phyloP scores from a whole-genome alignment of 495 filamentous ascomycete genomes.

The Corynascus novoguineensis region DNA sequence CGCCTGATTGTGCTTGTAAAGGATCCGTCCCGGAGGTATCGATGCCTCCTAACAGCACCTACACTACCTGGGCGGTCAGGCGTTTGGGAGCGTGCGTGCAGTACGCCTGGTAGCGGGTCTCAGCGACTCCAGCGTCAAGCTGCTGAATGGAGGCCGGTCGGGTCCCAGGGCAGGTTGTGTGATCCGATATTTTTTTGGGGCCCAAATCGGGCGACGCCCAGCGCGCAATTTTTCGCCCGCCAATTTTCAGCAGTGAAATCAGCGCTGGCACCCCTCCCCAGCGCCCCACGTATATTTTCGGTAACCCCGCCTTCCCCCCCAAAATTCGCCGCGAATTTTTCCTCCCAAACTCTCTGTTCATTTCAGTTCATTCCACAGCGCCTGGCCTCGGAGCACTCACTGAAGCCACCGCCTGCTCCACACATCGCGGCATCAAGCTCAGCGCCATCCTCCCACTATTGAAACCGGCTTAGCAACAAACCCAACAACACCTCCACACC shows the following conservation, averaged over 20 bases:
- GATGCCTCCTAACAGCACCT: no score
- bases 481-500: constrained; percentile 17
- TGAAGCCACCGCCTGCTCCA: constrained; percentile 18
- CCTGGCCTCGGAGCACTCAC: constrained; percentile 9
- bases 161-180: no score
- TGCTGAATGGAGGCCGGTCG: not conserved
- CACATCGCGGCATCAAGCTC: constrained; percentile 22
- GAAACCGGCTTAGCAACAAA: no score
- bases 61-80: no score
- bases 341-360: constrained; percentile 32
- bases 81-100: no score
- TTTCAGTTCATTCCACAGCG: constrained; percentile 27
- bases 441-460: constrained; percentile 20
- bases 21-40: no score
- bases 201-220: constrained; percentile 21
- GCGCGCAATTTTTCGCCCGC: constrained; percentile 25
- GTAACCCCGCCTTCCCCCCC: constrained; percentile 28
- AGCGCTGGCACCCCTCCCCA: constrained; percentile 25
- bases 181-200: constrained; percentile 22
- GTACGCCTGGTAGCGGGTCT: not conserved
- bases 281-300: constrained; percentile 30
- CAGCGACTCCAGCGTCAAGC: not conserved
- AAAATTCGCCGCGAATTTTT: constrained; percentile 30
- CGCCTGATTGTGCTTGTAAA: not conserved
- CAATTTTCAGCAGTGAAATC: constrained; percentile 30